Evolutionary conservation across 2,329 filamentous ascomycete genomes (phyloP), one percentile per base, ranked within the genome.

Genomic region (Aspergillus persii): DNA sequence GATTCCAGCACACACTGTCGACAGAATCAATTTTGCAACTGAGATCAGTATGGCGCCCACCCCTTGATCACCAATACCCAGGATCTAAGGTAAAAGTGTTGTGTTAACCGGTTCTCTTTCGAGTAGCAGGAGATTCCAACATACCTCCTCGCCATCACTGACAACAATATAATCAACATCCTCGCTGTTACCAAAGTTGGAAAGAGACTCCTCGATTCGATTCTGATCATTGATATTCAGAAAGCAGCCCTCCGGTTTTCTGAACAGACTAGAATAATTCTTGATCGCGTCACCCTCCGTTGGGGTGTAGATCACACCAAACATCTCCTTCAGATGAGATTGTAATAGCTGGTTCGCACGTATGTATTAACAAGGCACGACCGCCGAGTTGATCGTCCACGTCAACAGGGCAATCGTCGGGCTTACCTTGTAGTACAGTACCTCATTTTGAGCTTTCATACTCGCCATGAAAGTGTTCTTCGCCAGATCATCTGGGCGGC

Each of bases 151-250:
- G 62, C 79, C 79, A 81, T 93, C 91, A 48, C 89, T 92, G 6
- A 95, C 91, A 5, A 95, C 92, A 62, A 96, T 95, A 67, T 96
- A 88, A 74, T 96, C 92, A 36, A 96, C 86, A 58, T 95, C 90
- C 3, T 92, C 89, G 0, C 84, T 77, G 0, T 78, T 77, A 0
- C 88, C 89, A 82, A 88, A 93, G 61, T 89, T 85, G 0, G 83
- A 80, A 1, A 96, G 76, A 59, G 88, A 83, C 50, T 87, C 79
- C 36, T 89, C 82, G 2, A 96, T 84, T 4, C 84, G 79, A 41
- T 89, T 86, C 4, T 83, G 75, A 56, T 92, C 85, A 18, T 86
- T 80, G 51, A 96, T 89, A 66, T 89, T 91, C 53, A 96, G 75
- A 64, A 92, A 96, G 66, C 90, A 92, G 0, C 92, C 92, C 65